Base-by-base conservation (phyloP, 2,329 filamentous ascomycete species). In the Cladosporium cucumerinum region DNA sequence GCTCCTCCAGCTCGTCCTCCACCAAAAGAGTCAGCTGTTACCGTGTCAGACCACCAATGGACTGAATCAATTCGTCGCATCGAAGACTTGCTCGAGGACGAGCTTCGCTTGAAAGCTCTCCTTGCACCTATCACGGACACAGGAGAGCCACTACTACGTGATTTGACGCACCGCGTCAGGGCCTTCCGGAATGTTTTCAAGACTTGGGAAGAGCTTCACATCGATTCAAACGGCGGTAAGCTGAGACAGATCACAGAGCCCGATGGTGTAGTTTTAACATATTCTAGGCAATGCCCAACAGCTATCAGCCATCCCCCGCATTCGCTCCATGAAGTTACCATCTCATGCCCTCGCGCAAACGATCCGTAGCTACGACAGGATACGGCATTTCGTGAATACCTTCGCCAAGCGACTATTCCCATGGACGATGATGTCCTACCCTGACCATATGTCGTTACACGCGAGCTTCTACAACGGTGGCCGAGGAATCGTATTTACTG, bases 391-490 rank as follows among this genome's bases (percentile, higher is more conserved):
- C 67, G 68, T 82, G 26, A 73, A 75, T 52, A 73, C 73, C 39
- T 72, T 82, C 28, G 74, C 77, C 0, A 71, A 71, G 23, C 67
- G 79, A 18, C 75, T 82, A 10, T 79, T 78, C 66, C 77, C 77
- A 4, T 78, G 74, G 70, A 77, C 77, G 8, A 72, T 73, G 8
- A 78, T 79, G 11, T 81, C 81, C 62, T 81, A 79, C 69, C 71
- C 77, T 3, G 78, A 82, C 64, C 80, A 81, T 64, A 80, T 81
- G 76, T 76, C 76, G 6, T 70, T 81, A 2, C 79, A 80, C 64
- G 71, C 78, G 2, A 76, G 79, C 58, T 75, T 80, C 66, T 77
- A 79, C 68, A 74, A 75, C 51, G 79, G 76, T 5, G 79, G 79
- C 0, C 72, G 76, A 10, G 80, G 80, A 8, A 77, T 82, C 52